A percentile compares a stretch with the other conserved stretches of the same genome.
Conservation (phyloP, 345 rosid species). For the Carallia brachiata region DNA sequence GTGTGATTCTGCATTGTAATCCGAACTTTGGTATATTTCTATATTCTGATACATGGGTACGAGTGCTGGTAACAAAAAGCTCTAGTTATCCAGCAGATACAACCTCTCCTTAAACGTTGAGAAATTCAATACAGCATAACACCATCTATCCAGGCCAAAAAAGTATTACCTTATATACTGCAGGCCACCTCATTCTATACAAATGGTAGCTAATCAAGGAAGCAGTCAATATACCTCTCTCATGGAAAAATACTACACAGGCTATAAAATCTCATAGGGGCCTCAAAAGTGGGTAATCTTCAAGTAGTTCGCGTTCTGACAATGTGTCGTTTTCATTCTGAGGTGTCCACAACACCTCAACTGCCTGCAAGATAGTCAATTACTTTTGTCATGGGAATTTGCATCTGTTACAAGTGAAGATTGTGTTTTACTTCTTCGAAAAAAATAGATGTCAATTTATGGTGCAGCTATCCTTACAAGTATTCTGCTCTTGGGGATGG, state of each 20-base stretch:
- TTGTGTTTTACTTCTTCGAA: no score
- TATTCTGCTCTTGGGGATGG: constrained; percentile 65
- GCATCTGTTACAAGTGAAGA: no score
- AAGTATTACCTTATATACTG: background rate
- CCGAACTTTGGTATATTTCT: no score
- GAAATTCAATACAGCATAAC: constrained; percentile 8
- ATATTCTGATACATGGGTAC: background rate
- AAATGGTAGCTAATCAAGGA: constrained; percentile 14
- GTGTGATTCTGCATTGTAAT: no score
- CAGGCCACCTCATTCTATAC: constrained; percentile 29
- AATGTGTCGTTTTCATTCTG: constrained; percentile 76
- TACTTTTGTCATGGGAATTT: background rate
- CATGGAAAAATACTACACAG: constrained; percentile 10
- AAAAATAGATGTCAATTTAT: background rate
- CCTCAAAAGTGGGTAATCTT: constrained; percentile 89
- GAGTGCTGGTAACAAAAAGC: background rate
- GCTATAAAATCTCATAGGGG: constrained; percentile 43
- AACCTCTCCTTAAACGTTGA: constrained; percentile 3
- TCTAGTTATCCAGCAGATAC: background rate
- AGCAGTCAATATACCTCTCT: constrained; percentile 19
- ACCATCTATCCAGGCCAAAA: background rate
- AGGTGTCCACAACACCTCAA: constrained; percentile 96
- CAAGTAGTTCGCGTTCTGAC: constrained; percentile 73
- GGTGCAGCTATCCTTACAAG: constrained; percentile 40
- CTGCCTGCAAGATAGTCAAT: constrained; percentile 56